Conservation (phyloP, 2,329 filamentous ascomycete species). For the Apiospora malaysiana region DNA sequence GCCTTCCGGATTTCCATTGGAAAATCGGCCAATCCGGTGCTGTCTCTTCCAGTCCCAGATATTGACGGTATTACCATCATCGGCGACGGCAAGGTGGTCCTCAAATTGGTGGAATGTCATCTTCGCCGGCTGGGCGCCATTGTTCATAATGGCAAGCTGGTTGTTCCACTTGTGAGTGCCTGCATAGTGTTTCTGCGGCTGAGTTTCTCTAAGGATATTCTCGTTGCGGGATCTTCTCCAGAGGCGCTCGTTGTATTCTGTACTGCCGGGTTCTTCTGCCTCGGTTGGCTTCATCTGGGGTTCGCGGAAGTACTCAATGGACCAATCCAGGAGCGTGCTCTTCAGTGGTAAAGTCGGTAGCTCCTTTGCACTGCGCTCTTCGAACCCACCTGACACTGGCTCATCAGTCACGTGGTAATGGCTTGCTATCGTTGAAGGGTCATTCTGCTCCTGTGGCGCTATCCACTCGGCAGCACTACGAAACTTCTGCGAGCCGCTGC, state of each 20-base stretch:
- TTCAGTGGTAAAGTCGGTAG: slow-evolving; percentile 73
- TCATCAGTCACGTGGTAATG: slow-evolving; percentile 78
- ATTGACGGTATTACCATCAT: slow-evolving; percentile 87
- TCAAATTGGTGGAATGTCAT: slow-evolving; percentile 99
- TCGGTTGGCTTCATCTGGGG: slow-evolving; percentile 98
- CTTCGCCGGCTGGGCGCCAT: slow-evolving; percentile 85
- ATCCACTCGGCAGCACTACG: slow-evolving; percentile 50
- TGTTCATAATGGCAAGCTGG: slow-evolving; percentile 82
- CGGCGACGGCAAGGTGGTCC: slow-evolving; percentile 90
- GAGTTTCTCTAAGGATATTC: slow-evolving; percentile 87
- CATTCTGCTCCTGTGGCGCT: slow-evolving; percentile 75
- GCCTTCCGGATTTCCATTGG: slow-evolving; percentile 89
- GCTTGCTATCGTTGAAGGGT: slow-evolving; percentile 68
- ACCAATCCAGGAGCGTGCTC: slow-evolving; percentile 92
- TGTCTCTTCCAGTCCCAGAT: slow-evolving; percentile 94
- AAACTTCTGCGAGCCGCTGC: slow-evolving; percentile 46
- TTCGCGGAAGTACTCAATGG: slow-evolving; percentile 95
- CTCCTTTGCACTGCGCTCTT: slow-evolving; percentile 63
- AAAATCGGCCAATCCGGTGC: slow-evolving; percentile 80
- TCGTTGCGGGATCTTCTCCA: slow-evolving; percentile 95
- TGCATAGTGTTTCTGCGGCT: slow-evolving; percentile 89
- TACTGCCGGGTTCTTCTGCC: slow-evolving; percentile 93
- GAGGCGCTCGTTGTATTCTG: slow-evolving; percentile 92
- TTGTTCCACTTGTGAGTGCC: slow-evolving; percentile 84
- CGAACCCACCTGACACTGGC: slow-evolving; percentile 79